phyloP scores from a whole-genome alignment of 805 yeast species.

The Candida rishiriensis region DNA sequence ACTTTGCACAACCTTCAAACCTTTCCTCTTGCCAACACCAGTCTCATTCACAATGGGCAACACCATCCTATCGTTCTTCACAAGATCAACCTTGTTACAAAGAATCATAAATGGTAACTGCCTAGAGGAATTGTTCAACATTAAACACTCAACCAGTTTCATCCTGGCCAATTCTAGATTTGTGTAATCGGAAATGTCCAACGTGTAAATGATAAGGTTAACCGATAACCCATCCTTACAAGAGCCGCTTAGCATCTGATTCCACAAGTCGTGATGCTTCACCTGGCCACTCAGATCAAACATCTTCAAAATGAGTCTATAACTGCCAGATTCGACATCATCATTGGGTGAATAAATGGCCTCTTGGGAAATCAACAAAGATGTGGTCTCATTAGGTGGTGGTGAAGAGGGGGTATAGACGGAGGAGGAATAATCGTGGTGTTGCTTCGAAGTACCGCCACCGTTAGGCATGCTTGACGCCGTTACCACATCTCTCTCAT shows the following conservation, averaged over 20 bases:
- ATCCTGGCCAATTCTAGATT: slow-evolving; percentile 20
- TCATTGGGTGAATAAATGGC: neutral
- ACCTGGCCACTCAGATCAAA: slow-evolving; percentile 30
- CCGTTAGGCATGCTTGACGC: too few relatives aligned
- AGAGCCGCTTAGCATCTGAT: slow-evolving; percentile 3
- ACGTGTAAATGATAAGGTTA: slow-evolving; percentile 22
- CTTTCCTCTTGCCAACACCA: slow-evolving; percentile 1
- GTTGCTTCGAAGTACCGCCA: too few relatives aligned
- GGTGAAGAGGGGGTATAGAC: too few relatives aligned
- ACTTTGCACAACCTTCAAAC: slow-evolving; percentile 6
- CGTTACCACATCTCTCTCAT: too few relatives aligned
- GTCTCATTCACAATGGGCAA: slow-evolving; percentile 3
- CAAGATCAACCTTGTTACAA: slow-evolving; percentile 28
- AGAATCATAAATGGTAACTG: slow-evolving; percentile 24
- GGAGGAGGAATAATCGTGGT: too few relatives aligned
- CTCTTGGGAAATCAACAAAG: neutral
- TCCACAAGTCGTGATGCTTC: slow-evolving; percentile 24
- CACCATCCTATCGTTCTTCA: slow-evolving; percentile 14
- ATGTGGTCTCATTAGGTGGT: neutral
- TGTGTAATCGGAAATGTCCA: slow-evolving; percentile 28
- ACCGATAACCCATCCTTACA: slow-evolving; percentile 1
- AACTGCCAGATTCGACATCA: neutral
- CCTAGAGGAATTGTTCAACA: slow-evolving; percentile 13
- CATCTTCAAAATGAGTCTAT: slow-evolving; percentile 16
- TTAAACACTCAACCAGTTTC: slow-evolving; percentile 18